These are phyloP conservation scores for Protomyces arabidopsidicola DNA, from an alignment of 1,139 yeast species.

Conservation along the genomic window DNA sequence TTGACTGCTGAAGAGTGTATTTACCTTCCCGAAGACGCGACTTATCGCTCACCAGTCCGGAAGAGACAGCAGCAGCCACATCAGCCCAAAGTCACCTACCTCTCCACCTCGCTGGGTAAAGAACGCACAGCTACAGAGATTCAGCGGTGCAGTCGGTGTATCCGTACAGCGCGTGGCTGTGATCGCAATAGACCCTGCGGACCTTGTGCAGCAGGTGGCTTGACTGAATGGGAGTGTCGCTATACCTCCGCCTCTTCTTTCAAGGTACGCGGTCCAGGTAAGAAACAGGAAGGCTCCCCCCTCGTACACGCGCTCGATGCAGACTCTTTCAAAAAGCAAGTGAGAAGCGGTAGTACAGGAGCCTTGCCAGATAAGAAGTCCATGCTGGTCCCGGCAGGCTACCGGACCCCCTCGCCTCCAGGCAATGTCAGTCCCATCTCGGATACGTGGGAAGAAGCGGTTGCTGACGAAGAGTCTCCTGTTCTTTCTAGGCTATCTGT, in stretches of 20 bases:
- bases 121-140: neutral
- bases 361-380: neutral
- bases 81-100: neutral
- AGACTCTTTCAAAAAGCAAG: slow-evolving; percentile 3
- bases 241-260: slow-evolving; percentile 23
- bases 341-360: slow-evolving; percentile 6
- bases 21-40: slow-evolving; percentile 23
- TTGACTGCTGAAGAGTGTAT: slow-evolving; percentile 18
- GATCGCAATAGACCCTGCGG: slow-evolving; percentile 18
- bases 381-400: slow-evolving; percentile 11
- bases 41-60: slow-evolving; percentile 2
- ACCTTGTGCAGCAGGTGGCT: slow-evolving; percentile 19
- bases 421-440: slow-evolving; percentile 15
- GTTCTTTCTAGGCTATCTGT: neutral
- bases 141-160: slow-evolving; percentile 21
- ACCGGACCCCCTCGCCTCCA: slow-evolving; percentile 21
- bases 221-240: slow-evolving; percentile 23
- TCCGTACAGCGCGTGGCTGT: slow-evolving; percentile 24
- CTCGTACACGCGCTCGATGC: neutral
- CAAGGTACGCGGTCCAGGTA: slow-evolving; percentile 26
- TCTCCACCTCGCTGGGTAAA: neutral
- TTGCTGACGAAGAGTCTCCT: slow-evolving; percentile 5
- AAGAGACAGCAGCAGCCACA: neutral
- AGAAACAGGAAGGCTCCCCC: slow-evolving; percentile 5
- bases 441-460: slow-evolving; percentile 2